Conservation (phyloP, 169 alveolate species). For the Cryptosporidium meleagridis region DNA sequence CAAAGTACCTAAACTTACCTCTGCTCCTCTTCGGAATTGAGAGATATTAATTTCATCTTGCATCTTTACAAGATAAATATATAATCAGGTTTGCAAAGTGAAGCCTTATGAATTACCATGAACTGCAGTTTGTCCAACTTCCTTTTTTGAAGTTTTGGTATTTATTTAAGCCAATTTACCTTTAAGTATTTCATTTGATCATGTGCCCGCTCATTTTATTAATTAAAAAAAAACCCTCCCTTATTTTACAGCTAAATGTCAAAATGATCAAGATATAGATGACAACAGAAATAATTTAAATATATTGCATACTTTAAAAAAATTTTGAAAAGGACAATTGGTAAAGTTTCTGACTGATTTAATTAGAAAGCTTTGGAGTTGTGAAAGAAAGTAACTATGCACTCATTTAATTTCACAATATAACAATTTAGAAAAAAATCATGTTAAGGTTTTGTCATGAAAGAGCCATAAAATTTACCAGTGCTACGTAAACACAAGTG, state of each 20-base stretch:
- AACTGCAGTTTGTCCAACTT: neutral
- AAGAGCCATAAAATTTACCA: neutral
- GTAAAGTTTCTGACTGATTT: neutral
- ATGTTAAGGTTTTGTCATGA: neutral
- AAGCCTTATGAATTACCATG: neutral
- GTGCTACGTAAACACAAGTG: neutral
- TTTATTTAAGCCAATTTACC: neutral
- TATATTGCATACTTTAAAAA: neutral
- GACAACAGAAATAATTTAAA: neutral
- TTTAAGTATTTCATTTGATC: neutral
- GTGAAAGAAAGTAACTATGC: too few species aligned
- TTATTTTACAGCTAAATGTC: neutral
- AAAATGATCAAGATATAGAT: neutral
- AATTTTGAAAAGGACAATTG: neutral
- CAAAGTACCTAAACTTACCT: slow-evolving; percentile 16
- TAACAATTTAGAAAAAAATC: too few species aligned
- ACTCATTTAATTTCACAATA: neutral
- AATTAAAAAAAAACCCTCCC: neutral
- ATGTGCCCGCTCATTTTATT: slow-evolving; percentile 17
- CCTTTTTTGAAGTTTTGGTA: neutral
- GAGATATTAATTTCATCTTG: slow-evolving; percentile 44
- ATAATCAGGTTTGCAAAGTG: neutral
- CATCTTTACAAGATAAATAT: slow-evolving; percentile 22
- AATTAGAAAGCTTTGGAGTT: neutral
- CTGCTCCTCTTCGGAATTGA: slow-evolving; percentile 59